Evolutionary conservation across 192 early-diverging fungal species (phyloP).

Genomic region (Chytriomyces sp.): DNA sequence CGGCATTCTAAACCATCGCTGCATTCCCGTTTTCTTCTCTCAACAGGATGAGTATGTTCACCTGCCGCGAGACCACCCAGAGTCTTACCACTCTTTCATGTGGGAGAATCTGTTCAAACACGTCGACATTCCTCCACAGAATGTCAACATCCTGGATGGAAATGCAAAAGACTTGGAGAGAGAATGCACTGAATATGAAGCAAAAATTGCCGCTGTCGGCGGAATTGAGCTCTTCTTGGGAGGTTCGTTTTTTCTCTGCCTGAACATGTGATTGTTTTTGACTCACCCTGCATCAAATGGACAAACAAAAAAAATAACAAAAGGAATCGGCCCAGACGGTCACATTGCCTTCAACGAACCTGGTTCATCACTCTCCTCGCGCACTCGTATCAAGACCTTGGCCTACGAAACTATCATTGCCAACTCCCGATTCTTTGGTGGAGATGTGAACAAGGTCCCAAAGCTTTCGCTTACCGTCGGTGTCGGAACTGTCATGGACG

Average conservation of each 20-base stretch:
- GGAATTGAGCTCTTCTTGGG: conserved; percentile 90
- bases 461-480: conserved; percentile 87
- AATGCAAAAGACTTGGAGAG: conserved; percentile 80
- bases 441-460: conserved; percentile 81
- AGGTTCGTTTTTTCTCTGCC: conserved; percentile 29
- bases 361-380: conserved; percentile 78
- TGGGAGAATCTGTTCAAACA: conserved; percentile 90
- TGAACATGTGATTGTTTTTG: too few species aligned
- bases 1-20: too few species aligned
- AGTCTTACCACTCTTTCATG: conserved; percentile 92
- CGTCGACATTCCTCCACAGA: conserved; percentile 78
- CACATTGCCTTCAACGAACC: conserved; percentile 94
- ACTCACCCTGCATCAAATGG: too few species aligned
- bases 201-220: conserved; percentile 76
- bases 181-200: conserved; percentile 82
- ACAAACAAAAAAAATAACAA: too few species aligned
- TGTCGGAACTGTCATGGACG: conserved; percentile 88
- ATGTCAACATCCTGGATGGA: conserved; percentile 86
- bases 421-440: conserved; percentile 85
- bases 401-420: conserved; percentile 89
- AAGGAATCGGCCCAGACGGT: conserved; percentile 84
- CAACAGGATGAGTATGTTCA: conserved; percentile 78
- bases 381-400: conserved; percentile 85
- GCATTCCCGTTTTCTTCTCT: neutral
- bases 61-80: conserved; percentile 81